phyloP scores from a whole-genome alignment of 169 alveolate species.

The Plasmodium reichenowi region DNA sequence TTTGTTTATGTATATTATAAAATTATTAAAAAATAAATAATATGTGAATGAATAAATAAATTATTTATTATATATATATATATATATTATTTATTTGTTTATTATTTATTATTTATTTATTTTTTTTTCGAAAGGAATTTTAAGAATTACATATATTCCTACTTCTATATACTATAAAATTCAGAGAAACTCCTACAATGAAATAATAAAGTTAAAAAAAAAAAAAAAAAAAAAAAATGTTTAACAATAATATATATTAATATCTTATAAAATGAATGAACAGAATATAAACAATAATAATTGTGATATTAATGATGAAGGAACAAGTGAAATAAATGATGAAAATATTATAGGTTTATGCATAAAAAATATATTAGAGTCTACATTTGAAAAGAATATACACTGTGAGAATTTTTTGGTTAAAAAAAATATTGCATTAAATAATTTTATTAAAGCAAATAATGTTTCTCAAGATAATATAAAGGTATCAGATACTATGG shows the following conservation, averaged over 20 bases:
- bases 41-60: no score
- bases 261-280: neutral
- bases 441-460: slow-evolving; percentile 35
- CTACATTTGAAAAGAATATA: slow-evolving; percentile 28
- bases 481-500: neutral
- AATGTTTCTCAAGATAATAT: slow-evolving; percentile 12
- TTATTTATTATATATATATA: no score
- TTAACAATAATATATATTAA: neutral
- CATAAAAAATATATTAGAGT: slow-evolving; percentile 54
- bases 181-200: neutral
- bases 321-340: slow-evolving; percentile 54
- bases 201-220: neutral
- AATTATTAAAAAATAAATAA: no score
- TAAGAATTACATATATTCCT: no score
- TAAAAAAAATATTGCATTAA: slow-evolving; percentile 51
- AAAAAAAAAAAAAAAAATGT: neutral
- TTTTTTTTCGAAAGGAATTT: slow-evolving; percentile 1
- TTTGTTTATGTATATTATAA: no score
- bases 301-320: slow-evolving; percentile 4
- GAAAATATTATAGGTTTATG: slow-evolving; percentile 43
- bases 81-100: no score
- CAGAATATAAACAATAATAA: neutral
- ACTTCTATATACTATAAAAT: no score
- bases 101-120: neutral
- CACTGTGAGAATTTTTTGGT: slow-evolving; percentile 30